Base-by-base conservation (phyloP, 176 grass and related monocot species). In the Carex littledalei region DNA sequence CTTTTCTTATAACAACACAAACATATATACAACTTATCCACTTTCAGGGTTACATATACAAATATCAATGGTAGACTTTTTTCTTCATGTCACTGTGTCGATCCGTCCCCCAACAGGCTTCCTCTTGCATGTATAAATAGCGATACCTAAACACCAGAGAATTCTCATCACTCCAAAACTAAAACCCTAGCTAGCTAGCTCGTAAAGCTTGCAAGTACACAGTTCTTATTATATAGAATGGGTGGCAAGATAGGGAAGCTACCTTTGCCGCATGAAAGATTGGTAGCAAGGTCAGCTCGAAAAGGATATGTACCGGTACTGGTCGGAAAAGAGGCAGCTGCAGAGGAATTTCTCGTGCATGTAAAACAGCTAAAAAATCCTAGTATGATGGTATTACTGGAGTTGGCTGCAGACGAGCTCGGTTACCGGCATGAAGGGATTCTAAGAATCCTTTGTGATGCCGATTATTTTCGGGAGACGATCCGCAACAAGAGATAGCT, bases 231-330 rank as follows among this genome's bases (percentile, higher is more conserved):
- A 14, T 57, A 17, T 29, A 85, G 41, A 45, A 86, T 87, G 79
- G 32, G 83, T 29, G 29, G 62, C 41, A 45, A n/a, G 41, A 62
- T 59, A 47, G 17, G 39, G 34, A 53, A 26, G 47, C n/a, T 49
- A 58, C 11, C 8, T 61, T 69, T 43, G 57, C 81, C 37, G 12
- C 89, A 84, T 79, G 87, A 87, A 73, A 84, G 53, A 85, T 55
- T 87, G 22, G 88, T 32, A 17, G 67, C 60, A 47, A 6, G 71
- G 13, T 58, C 85, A 76, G 55, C 32, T 15, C 81, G 60, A 37
- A 91, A 91, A 75, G 67, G 89, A 3, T 91, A 88, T 20, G 89
- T 91, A 50, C 89, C 89, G 20, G 82, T 91, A 80, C 78, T 91
- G 26, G 89, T 88, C 0, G 89, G 89, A 11, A 81, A 71, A 63